These are phyloP conservation scores for Pythium utonaiense DNA, from an alignment of 352 stramenopile genomes.

Conservation along the genomic window DNA sequence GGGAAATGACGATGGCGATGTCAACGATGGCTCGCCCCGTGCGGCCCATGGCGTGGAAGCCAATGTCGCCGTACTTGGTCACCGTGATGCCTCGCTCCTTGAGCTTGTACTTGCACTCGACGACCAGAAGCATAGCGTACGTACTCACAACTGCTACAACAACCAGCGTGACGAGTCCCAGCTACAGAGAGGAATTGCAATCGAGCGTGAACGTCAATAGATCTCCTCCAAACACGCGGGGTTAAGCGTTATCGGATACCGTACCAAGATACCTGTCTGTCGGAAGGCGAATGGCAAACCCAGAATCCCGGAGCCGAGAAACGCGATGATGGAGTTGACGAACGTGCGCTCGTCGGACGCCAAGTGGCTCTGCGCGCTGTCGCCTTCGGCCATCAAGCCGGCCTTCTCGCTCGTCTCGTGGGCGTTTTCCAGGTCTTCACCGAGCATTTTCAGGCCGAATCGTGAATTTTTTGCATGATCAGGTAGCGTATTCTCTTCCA, in stretches of 20 bases:
- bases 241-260: conserved; percentile 12
- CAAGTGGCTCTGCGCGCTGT: conserved; percentile 23
- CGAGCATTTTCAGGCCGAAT: neutral
- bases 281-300: conserved; percentile 90
- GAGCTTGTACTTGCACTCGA: conserved; percentile 79
- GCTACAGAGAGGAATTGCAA: too few relatives aligned
- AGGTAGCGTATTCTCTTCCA: neutral
- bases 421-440: conserved; percentile 11
- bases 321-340: conserved; percentile 87
- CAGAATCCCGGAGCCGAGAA: conserved; percentile 89
- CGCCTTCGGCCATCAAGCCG: conserved; percentile 11
- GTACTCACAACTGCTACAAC: conserved; percentile 52
- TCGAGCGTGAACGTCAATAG: neutral
- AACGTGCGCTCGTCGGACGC: conserved; percentile 65
- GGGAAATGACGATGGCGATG: conserved; percentile 78
- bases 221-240: too few relatives aligned
- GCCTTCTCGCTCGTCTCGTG: conserved; percentile 7
- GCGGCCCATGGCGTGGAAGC: conserved; percentile 65
- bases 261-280: conserved; percentile 79
- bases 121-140: conserved; percentile 74
- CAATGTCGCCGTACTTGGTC: conserved; percentile 86
- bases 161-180: conserved; percentile 53
- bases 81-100: conserved; percentile 42
- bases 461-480: neutral
- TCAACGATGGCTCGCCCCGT: conserved; percentile 76